A percentile compares a stretch with the other conserved stretches of the same genome.
These are phyloP conservation scores for Mycena metata DNA, from an alignment of 768 basidiomycete species.

Conservation along the genomic window DNA sequence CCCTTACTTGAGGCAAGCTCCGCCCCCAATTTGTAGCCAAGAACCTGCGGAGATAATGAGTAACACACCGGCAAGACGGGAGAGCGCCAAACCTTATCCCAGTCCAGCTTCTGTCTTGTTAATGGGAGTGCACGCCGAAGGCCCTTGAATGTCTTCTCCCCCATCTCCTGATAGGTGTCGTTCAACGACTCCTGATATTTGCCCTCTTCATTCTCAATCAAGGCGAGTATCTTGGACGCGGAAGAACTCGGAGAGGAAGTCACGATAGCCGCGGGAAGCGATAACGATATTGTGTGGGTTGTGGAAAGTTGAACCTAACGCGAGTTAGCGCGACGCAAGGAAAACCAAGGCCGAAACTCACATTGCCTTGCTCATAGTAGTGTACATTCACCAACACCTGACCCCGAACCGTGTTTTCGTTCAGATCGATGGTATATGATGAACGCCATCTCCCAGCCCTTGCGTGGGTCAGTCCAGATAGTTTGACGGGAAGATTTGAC, in stretches of 20 bases:
- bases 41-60: constrained; percentile 34
- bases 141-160: constrained; percentile 94
- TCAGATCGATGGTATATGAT: constrained; percentile 81
- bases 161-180: constrained; percentile 89
- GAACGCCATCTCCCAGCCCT: constrained; percentile 98
- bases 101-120: constrained; percentile 94
- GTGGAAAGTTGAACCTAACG: constrained; percentile 91
- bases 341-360: constrained; percentile 49
- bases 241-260: constrained; percentile 64
- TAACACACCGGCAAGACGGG: constrained; percentile 8
- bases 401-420: constrained; percentile 71
- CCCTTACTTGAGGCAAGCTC: constrained; percentile 56
- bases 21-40: constrained; percentile 61
- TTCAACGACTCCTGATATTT: constrained; percentile 85
- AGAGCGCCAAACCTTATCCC: constrained; percentile 82
- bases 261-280: constrained; percentile 70
- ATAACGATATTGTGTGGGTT: constrained; percentile 74
- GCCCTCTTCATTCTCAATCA: constrained; percentile 85
- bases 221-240: constrained; percentile 81
- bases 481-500: constrained; percentile 28
- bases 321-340: constrained; percentile 1
- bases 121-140: constrained; percentile 91
- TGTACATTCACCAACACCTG: constrained; percentile 88
- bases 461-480: constrained; percentile 18
- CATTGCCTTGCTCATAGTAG: constrained; percentile 98